Evolutionary conservation across 257 asterid species (phyloP).

Genomic region (Petunia axillaris): DNA sequence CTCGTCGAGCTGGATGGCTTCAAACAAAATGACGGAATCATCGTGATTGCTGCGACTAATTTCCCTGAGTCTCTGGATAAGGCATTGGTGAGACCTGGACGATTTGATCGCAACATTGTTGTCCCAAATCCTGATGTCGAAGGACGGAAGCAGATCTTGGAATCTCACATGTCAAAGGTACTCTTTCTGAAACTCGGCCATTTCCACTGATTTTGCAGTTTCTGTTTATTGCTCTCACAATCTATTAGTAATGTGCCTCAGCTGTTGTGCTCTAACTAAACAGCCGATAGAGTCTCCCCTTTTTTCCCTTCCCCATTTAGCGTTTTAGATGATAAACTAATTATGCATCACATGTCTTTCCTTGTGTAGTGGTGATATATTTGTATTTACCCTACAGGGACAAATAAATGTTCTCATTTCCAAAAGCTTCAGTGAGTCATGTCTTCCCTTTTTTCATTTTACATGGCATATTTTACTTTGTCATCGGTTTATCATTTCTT

Average conservation of each 20-base stretch:
- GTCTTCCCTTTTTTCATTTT: not conserved
- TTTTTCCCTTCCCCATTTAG: not conserved
- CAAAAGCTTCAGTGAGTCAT: conserved; percentile 8
- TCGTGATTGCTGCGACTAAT: conserved; percentile 94
- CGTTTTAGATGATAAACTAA: not conserved
- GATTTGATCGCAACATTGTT: conserved; percentile 89
- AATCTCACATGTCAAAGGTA: conserved; percentile 93
- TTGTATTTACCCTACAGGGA: not conserved
- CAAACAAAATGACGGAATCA: conserved; percentile 92
- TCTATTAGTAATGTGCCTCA: conserved; percentile 8
- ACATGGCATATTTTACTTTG: conserved; percentile 2
- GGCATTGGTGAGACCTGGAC: conserved; percentile 95
- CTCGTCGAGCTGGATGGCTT: conserved; percentile 96
- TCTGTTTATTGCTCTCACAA: not conserved
- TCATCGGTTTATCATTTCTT: conserved; percentile 3
- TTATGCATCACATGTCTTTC: not conserved
- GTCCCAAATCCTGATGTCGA: conserved; percentile 98
- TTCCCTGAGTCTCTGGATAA: conserved; percentile 91
- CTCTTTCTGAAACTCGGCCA: conserved; percentile 9
- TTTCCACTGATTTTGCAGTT: conserved; percentile 13
- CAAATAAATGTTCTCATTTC: not conserved
- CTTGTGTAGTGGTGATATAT: not conserved
- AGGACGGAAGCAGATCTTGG: conserved; percentile 95
- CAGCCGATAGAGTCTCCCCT: not conserved
- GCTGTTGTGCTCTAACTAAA: not conserved